Base-by-base conservation (phyloP, 768 basidiomycete species). In the Termitomyces heimii region DNA sequence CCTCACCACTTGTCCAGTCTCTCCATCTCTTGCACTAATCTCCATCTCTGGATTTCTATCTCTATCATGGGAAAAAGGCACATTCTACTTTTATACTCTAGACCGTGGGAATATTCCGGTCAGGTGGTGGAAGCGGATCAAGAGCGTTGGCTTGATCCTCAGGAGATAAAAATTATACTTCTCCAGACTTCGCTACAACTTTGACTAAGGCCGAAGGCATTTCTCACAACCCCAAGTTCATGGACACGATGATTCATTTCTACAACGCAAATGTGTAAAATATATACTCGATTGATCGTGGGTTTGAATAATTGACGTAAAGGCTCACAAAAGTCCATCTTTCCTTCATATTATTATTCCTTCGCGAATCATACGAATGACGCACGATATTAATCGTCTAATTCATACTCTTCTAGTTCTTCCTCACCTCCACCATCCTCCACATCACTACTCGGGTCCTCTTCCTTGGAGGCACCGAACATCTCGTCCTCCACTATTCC, bases 401-500 rank as follows among this genome's bases (percentile, higher is more conserved):
- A 66, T 62, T 84, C 78, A 46, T 86, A 82, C 48, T 79, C 75
- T 54, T 75, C 75, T 44, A 60, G 31, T 18, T 79, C 79, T 48
- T 75, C 74, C 26, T 71, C 71, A 13, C 45, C 56, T 5, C 78
- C 77, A 44, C 73, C 73, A 34, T 73, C 72, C 8, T 71, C 70
- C 48, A 64, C 63, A 14, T 62, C 63, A 16, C 58, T 74, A 37
- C 60, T 61, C 37, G 45, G 52, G 28, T 68, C 69, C 31, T 66
- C 66, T 47, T 66, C 65, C 9, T 55, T 63, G 3, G 67, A 68
- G 14, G 35, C 26, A 6, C 75, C 77, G 22, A 77, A 62, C 55
- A 86, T 62, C 54, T 84, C 84, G 1, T 73, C 75, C 62, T 79
- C 76, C 5, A 88, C 75, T 73, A 88, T 82, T 10, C 78, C 82